Conservation (phyloP, 2,329 filamentous ascomycete genomes). For the Fusarium armeniacum region DNA sequence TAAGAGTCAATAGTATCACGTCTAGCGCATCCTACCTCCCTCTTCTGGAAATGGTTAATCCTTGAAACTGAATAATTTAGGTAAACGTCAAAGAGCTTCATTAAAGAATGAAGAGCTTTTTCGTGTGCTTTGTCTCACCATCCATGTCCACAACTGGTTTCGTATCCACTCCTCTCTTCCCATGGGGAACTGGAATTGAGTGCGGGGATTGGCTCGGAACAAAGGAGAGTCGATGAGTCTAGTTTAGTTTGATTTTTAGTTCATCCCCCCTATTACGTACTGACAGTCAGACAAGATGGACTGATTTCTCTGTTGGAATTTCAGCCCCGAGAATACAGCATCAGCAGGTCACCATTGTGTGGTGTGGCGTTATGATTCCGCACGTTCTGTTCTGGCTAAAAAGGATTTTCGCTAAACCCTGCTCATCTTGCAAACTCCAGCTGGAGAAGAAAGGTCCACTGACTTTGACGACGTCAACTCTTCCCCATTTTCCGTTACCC, state of each 20-base stretch:
- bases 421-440: constrained; percentile 8
- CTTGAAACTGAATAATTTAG: constrained; percentile 33
- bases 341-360: not conserved
- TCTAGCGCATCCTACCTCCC: constrained; percentile 10
- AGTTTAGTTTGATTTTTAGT: constrained; percentile 13
- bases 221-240: not conserved
- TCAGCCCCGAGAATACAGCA: constrained; percentile 6
- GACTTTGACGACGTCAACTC: not conserved
- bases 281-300: not conserved
- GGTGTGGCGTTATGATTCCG: not conserved
- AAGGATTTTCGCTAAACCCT: not conserved
- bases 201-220: constrained; percentile 36
- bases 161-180: constrained; percentile 21
- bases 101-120: constrained; percentile 6
- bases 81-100: constrained; percentile 33
- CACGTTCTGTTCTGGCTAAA: not conserved
- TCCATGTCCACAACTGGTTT: not conserved
- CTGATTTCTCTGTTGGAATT: constrained; percentile 11
- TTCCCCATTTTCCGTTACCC: not conserved
- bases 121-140: constrained; percentile 25
- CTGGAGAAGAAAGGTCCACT: constrained; percentile 15
- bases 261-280: constrained; percentile 27
- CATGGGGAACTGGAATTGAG: constrained; percentile 31
- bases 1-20: not conserved
- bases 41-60: constrained; percentile 13